Base-by-base conservation (phyloP, 73 alveolate genomes). In the Tetrahymena elliotti region DNA sequence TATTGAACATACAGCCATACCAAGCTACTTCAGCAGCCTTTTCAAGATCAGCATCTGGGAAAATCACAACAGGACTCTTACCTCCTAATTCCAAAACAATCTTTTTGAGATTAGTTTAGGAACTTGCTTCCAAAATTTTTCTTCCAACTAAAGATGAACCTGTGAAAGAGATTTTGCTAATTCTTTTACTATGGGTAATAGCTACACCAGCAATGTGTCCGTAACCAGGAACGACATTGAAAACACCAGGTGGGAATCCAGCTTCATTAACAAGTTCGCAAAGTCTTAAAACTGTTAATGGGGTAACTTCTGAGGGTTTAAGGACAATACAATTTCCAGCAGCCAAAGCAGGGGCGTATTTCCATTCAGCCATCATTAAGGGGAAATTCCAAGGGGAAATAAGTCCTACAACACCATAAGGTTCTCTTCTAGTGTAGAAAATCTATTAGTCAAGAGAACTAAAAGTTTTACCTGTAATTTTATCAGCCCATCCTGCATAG, bases 351-450 rank as follows among this genome's bases (percentile, higher is more conserved):
- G 99, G 98, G 2, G 98, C 99, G 37, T 97, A 93, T 95, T 98
- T 98, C 99, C 98, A 97, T 18, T 98, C 96, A 24, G 96, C 96
- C 98, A 98, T 98, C 39, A 94, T 93, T 38, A 98, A 96, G 41
- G 99, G 99, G 94, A 96, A 98, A 95, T 98, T 98, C 99, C 99
- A 98, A 36, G 99, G 99, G 33, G 97, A 97, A 93, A 98, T 98
- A 84, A 96, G 98, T 35, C 98, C 99, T 34, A 93, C 98, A 0
- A 98, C 99, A 84, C 99, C 99, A 47, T 97, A 97, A 15, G 99
- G 99, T 83, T 98, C 99, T 68, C 88, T 68, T n/a, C 88, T n/a
- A 27, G 88, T 68, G 36, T 68, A 68, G n/a, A 68, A 31, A 0
- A 68, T n/a, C 22, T 68, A 68, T 68, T 68, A 10, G 15, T 68